Evolutionary conservation across 176 grass and related monocot genomes (phyloP), one percentile per base, ranked within the genome.

Genomic region (Elymus sibiricus): DNA sequence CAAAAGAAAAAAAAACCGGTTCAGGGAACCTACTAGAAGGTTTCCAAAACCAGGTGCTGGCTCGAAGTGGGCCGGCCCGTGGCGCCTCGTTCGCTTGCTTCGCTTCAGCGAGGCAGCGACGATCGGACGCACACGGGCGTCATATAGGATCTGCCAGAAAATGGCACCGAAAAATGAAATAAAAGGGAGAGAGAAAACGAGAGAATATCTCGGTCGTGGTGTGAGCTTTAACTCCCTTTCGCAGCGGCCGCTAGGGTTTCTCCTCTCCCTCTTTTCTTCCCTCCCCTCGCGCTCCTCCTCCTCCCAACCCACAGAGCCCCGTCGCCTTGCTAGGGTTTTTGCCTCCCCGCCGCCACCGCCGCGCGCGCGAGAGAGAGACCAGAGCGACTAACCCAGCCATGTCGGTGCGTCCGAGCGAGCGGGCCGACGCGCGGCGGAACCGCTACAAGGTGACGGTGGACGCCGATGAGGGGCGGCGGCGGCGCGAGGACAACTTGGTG

Each of bases 401-500:
- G 96, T 95, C 92, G 63, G 84, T 95, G 76, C 89, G 93, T 25
- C 92, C 93, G 86, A 98, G 71, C 82, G 93, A 94, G 66, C 88
- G 93, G 86, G 90, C 55, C 55, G 93, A 95, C 84, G 82, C 89
- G 67, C 88, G 93, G 79, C 93, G 93, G 84, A 98, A 88, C 86
- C 86, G 91, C 78, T 98, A 95, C 82, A 98, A 98, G 89, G 93
- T 92, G 82, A 90, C 93, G 43, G 96, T 95, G 49, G 96, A 95
- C 43, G 96, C 96, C 47, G 93, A 98, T 76, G 96, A 98, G 81
- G 93, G 96, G 37, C 86, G 93, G 47, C 93, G 96, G 78, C 83
- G 93, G 84, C 87, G 96, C 78, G 96, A 95, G 84, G 96, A 98
- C 83, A 98, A 95, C 84, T 91, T 98, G 96, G 96, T 98, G 21